phyloP scores from a whole-genome alignment of 768 basidiomycete genomes.

The Tulasnella sp. region DNA sequence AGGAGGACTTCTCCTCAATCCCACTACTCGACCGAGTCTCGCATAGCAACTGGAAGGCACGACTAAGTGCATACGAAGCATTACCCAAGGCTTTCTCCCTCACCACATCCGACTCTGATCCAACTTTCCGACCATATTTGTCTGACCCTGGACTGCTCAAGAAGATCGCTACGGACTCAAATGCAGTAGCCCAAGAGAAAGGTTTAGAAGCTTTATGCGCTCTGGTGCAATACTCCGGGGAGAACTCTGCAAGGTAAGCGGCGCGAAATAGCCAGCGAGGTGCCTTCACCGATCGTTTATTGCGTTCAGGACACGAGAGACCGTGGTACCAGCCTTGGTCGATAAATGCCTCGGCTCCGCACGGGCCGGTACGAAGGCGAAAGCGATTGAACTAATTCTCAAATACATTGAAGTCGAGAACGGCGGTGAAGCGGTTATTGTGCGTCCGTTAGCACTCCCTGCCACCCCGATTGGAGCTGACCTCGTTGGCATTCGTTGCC shows the following conservation, averaged over 20 bases:
- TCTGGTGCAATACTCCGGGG: constrained; percentile 89
- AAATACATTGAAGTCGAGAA: constrained; percentile 96
- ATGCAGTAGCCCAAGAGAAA: constrained; percentile 98
- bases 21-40: constrained; percentile 77
- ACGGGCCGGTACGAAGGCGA: constrained; percentile 84
- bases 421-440: constrained; percentile 81
- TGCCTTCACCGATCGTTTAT: background rate
- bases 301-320: constrained; percentile 62
- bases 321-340: constrained; percentile 86
- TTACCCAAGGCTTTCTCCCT: constrained; percentile 85
- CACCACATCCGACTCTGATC: constrained; percentile 91
- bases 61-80: constrained; percentile 88
- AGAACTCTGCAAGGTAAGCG: constrained; percentile 66
- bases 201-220: constrained; percentile 87
- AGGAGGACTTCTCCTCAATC: constrained; percentile 88
- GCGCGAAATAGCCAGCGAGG: background rate
- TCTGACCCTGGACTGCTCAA: constrained; percentile 77
- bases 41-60: constrained; percentile 99
- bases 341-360: constrained; percentile 95
- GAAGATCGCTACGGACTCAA: constrained; percentile 87
- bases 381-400: constrained; percentile 80
- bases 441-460: constrained; percentile 51
- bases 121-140: constrained; percentile 88
- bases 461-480: background rate
- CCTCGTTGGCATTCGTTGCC: background rate